Evolutionary conservation across 768 basidiomycete genomes (phyloP).

Genomic region (Fomitopsis pulvina): DNA sequence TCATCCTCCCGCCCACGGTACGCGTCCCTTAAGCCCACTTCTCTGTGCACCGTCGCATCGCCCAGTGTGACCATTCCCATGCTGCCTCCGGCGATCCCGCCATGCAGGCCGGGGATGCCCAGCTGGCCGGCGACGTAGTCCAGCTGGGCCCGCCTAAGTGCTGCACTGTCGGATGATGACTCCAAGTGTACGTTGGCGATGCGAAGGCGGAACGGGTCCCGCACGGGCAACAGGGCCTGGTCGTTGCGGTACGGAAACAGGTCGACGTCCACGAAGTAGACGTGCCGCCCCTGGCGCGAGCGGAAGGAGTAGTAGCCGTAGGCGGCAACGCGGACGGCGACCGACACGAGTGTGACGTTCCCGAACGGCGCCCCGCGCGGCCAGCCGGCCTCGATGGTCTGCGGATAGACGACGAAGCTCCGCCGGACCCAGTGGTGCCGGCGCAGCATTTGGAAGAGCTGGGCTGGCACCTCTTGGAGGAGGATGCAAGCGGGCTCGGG

Average conservation of each 20-base stretch:
- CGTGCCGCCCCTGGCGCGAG: slow-evolving; percentile 47
- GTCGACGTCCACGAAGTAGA: slow-evolving; percentile 50
- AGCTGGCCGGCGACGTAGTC: slow-evolving; percentile 44
- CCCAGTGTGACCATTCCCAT: slow-evolving; percentile 57
- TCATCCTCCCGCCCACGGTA: slow-evolving; percentile 43
- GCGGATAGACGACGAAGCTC: slow-evolving; percentile 52
- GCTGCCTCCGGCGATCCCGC: slow-evolving; percentile 63
- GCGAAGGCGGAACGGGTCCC: slow-evolving; percentile 45
- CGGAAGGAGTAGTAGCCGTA: slow-evolving; percentile 48
- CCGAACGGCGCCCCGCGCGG: slow-evolving; percentile 45
- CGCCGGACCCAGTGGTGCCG: slow-evolving; percentile 55
- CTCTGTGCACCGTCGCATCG: slow-evolving; percentile 37
- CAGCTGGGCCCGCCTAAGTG: slow-evolving; percentile 41
- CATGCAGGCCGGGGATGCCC: slow-evolving; percentile 38
- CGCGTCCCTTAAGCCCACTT: slow-evolving; percentile 51
- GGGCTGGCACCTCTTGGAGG: slow-evolving; percentile 57
- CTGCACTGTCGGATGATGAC: slow-evolving; percentile 42
- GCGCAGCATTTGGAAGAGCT: slow-evolving; percentile 42
- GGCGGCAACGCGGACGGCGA: slow-evolving; percentile 42
- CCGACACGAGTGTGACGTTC: slow-evolving; percentile 64
- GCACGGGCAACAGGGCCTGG: slow-evolving; percentile 10
- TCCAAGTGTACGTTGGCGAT: slow-evolving; percentile 75
- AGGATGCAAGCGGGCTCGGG: slow-evolving; percentile 59
- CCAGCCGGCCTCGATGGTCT: slow-evolving; percentile 53
- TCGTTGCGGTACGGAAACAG: slow-evolving; percentile 37